phyloP scores from a whole-genome alignment of 129 eudicot genomes.

The Artemisia argyi region DNA sequence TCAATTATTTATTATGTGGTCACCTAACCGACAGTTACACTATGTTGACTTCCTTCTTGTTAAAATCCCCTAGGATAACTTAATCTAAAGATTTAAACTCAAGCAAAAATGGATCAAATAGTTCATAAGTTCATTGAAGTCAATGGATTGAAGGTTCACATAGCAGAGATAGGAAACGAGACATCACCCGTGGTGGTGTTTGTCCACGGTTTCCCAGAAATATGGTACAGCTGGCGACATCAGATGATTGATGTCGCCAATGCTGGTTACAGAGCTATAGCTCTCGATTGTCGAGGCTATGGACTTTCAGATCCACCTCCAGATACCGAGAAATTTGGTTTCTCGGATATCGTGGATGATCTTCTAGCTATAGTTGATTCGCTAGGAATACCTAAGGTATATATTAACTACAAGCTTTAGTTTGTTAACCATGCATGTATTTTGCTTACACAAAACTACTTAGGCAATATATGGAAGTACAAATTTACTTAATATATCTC shows the following conservation, averaged over 20 bases:
- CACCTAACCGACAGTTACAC: no score
- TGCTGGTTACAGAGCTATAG: constrained; percentile 40
- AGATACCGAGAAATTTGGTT: constrained; percentile 32
- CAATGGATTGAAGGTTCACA: constrained; percentile 38
- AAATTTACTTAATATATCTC: no score
- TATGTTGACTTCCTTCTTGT: background rate
- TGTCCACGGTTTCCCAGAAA: constrained; percentile 46
- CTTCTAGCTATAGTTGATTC: constrained; percentile 42
- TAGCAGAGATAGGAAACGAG: constrained; percentile 36
- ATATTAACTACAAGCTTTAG: background rate
- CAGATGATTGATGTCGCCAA: constrained; percentile 41
- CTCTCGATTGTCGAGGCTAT: constrained; percentile 42
- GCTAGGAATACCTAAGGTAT: constrained; percentile 39
- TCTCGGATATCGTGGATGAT: constrained; percentile 33
- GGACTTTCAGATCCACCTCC: constrained; percentile 48
- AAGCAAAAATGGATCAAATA: constrained; percentile 32
- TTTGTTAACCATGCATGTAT: no score
- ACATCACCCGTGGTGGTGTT: constrained; percentile 34
- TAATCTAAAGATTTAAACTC: background rate
- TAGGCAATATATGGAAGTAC: no score
- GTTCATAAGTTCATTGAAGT: constrained; percentile 33
- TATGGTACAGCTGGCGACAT: constrained; percentile 54
- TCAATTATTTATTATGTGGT: no score
- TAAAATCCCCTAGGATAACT: background rate
- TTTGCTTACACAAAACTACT: no score